Evolutionary conservation across 1,284 basidiomycete species (phyloP), one percentile per base, ranked within the genome.

Genomic region (Austropuccinia psidii): DNA sequence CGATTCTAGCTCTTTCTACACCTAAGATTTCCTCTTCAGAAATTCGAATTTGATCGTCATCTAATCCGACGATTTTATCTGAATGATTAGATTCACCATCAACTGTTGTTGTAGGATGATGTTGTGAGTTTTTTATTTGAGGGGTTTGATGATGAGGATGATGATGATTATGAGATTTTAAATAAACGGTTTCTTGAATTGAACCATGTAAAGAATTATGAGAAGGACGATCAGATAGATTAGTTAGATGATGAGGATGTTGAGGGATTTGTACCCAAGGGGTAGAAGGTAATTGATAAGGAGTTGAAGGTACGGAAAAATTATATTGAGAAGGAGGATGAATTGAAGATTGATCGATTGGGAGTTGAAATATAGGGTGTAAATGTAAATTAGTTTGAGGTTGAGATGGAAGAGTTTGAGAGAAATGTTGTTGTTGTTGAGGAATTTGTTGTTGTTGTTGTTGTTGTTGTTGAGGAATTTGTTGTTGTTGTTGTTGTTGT

Each of bases 331-430:
- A 47, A 24, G 41, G 24, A 13, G 19, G 39, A 17, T 60, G 39
- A 9, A 35, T 19, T 45, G 67, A 33, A 1, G 54, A 37, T 37
- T 29, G 67, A 31, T 29, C 43, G 29, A 60, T 58, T 21, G 67
- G 67, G 29, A 70, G 58, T 43, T 70, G 67, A 21, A 70, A 70
- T 37, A 70, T 54, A 27, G 67, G 67, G 21, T 70, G 54, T 7
- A 70, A 27, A 52, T 70, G 67, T 6, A 50, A 45, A 37, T 70
- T 58, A 9, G 27, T 21, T 7, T 55, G 17, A 31, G 52, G 27
- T 31, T 55, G 52, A 17, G 24, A 29, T 8, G n/a, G 24, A 24
- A 31, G 52, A 27, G 29, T 17, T 24, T 8, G n/a, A n/a, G n/a
- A n/a, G n/a, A n/a, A n/a, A n/a, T 9, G 21, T n/a, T 45, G 31